These are phyloP conservation scores for Pestalotiopsis fici DNA, from an alignment of 2,329 filamentous ascomycete species.

Conservation along the genomic window DNA sequence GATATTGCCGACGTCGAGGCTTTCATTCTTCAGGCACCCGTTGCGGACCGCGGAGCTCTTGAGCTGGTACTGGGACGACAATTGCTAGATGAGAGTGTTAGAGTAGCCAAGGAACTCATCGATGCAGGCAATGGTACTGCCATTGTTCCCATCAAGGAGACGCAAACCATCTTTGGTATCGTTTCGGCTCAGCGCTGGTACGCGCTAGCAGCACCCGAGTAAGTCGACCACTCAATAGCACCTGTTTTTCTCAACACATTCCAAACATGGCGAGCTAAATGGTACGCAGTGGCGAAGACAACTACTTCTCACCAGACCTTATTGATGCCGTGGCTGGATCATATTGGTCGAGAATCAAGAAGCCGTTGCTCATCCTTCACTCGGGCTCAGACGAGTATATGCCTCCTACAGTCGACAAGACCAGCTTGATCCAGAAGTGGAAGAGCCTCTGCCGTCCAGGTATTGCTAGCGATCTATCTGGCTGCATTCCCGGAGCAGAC, in stretches of 20 bases:
- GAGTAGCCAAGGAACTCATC: slow-evolving; percentile 56
- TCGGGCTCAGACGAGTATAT: slow-evolving; percentile 69
- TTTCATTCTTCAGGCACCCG: slow-evolving; percentile 77
- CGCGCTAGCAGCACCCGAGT: slow-evolving; percentile 53
- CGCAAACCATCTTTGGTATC: slow-evolving; percentile 40
- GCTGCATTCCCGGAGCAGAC: slow-evolving; percentile 51
- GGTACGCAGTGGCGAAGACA: slow-evolving; percentile 67
- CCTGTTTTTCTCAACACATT: slow-evolving; percentile 5
- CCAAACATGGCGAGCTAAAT: not conserved
- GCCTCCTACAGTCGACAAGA: slow-evolving; percentile 58
- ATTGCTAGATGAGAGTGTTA: slow-evolving; percentile 44
- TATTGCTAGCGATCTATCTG: slow-evolving; percentile 51
- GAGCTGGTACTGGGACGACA: slow-evolving; percentile 43
- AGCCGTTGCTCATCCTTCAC: slow-evolving; percentile 64
- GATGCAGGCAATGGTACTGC: slow-evolving; percentile 53
- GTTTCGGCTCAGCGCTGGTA: slow-evolving; percentile 55
- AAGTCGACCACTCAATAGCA: slow-evolving; percentile 21
- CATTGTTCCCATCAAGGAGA: slow-evolving; percentile 49
- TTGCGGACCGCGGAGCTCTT: slow-evolving; percentile 74
- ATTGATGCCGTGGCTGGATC: slow-evolving; percentile 48
- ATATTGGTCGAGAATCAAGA: slow-evolving; percentile 67
- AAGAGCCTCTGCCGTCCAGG: slow-evolving; percentile 40
- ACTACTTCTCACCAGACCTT: slow-evolving; percentile 29
- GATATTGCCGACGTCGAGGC: slow-evolving; percentile 64
- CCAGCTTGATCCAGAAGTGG: slow-evolving; percentile 59